Conservation (phyloP, 306 rosid species). For the Pachyrhizus erosus region DNA sequence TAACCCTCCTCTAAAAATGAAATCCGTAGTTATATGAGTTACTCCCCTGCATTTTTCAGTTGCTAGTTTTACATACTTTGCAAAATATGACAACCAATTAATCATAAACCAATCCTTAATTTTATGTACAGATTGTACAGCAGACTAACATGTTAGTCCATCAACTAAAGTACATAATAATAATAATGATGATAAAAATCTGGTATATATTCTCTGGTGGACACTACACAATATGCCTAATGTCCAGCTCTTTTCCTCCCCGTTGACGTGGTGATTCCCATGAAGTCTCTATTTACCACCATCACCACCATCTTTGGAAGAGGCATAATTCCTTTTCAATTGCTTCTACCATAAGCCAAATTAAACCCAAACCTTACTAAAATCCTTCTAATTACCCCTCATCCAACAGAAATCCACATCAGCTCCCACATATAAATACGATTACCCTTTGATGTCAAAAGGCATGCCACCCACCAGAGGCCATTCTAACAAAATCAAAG, state of each 20-base stretch:
- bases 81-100: neutral
- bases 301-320: conserved; percentile 49
- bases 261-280: conserved; percentile 60
- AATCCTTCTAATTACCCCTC: neutral
- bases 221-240: conserved; percentile 51
- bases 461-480: neutral
- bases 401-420: neutral
- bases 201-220: conserved; percentile 56
- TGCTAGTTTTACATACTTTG: neutral
- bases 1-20: neutral
- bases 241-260: conserved; percentile 55
- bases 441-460: conserved; percentile 24
- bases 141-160: neutral
- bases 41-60: neutral
- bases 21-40: neutral
- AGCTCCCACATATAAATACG: conserved; percentile 41
- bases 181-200: neutral
- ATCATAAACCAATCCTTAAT: neutral
- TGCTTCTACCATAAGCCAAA: conserved; percentile 69
- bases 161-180: conserved; percentile 37
- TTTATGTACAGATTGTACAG: neutral
- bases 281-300: conserved; percentile 46
- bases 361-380: neutral
- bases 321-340: conserved; percentile 61
- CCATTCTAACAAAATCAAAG: neutral